Percentiles rank a stretch among this genome's conserved stretches.
Conservation (phyloP, 768 basidiomycete genomes). For the Boletus vermiculosoides region DNA sequence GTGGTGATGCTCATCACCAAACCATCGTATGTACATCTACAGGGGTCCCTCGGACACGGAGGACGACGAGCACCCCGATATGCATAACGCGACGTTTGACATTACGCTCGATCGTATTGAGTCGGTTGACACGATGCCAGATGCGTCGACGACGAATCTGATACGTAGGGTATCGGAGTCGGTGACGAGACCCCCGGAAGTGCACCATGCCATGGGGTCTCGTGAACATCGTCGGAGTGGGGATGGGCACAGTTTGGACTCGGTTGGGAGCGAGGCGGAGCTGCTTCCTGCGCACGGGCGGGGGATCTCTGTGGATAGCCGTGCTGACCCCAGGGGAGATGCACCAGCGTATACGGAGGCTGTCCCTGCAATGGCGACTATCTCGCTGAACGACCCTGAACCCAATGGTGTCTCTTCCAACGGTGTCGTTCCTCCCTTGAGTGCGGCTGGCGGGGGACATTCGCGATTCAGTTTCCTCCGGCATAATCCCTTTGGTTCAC, state of each 20-base stretch:
- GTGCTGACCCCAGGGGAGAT: constrained; percentile 50
- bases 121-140: constrained; percentile 24
- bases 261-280: constrained; percentile 23
- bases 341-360: constrained; percentile 67
- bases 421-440: neutral
- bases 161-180: constrained; percentile 7
- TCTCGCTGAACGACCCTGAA: constrained; percentile 25
- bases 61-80: constrained; percentile 23
- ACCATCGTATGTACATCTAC: neutral
- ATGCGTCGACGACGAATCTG: constrained; percentile 25
- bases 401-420: neutral
- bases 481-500: constrained; percentile 39
- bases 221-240: constrained; percentile 9
- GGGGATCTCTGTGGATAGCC: constrained; percentile 2
- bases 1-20: neutral
- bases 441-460: constrained; percentile 14
- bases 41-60: constrained; percentile 31
- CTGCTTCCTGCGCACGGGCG: constrained; percentile 20
- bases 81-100: constrained; percentile 11
- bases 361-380: constrained; percentile 12
- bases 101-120: constrained; percentile 24
- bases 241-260: constrained; percentile 21
- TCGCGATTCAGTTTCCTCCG: constrained; percentile 50
- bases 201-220: constrained; percentile 1
- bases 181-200: constrained; percentile 15